phyloP scores from a whole-genome alignment of 1,139 yeast species.

The Pichia sp. region DNA sequence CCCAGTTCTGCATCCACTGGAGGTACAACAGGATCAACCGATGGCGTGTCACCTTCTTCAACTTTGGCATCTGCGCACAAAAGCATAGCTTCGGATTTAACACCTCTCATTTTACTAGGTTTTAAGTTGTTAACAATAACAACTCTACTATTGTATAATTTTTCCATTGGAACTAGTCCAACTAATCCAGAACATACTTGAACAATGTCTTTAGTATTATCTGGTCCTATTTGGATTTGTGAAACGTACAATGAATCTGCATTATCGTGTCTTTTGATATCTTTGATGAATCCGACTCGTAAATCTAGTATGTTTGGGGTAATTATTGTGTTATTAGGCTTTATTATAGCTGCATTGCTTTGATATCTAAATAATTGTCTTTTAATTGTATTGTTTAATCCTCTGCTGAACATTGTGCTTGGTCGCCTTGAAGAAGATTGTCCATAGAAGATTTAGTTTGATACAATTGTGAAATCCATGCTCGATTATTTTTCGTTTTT shows the following conservation, averaged over 20 bases:
- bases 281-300: slow-evolving; percentile 41
- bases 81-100: slow-evolving; percentile 51
- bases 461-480: not conserved
- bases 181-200: slow-evolving; percentile 59
- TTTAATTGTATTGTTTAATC: not conserved
- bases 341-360: not conserved
- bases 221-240: slow-evolving; percentile 32
- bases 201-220: slow-evolving; percentile 18
- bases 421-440: not conserved
- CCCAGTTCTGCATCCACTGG: slow-evolving; percentile 27
- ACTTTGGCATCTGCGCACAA: slow-evolving; percentile 32
- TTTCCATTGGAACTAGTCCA: slow-evolving; percentile 41
- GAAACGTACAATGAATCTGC: slow-evolving; percentile 54
- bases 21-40: slow-evolving; percentile 30
- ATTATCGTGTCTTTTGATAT: slow-evolving; percentile 40
- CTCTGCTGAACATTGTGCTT: not conserved
- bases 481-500: not conserved
- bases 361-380: not conserved
- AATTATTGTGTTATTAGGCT: not conserved
- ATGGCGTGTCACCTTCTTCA: not conserved
- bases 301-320: slow-evolving; percentile 25
- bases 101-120: slow-evolving; percentile 62
- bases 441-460: too few relatives aligned
- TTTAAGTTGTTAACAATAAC: slow-evolving; percentile 55
- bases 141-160: slow-evolving; percentile 43